These are phyloP conservation scores for Pichia sp. DNA, from an alignment of 1,139 yeast genomes.

Conservation along the genomic window DNA sequence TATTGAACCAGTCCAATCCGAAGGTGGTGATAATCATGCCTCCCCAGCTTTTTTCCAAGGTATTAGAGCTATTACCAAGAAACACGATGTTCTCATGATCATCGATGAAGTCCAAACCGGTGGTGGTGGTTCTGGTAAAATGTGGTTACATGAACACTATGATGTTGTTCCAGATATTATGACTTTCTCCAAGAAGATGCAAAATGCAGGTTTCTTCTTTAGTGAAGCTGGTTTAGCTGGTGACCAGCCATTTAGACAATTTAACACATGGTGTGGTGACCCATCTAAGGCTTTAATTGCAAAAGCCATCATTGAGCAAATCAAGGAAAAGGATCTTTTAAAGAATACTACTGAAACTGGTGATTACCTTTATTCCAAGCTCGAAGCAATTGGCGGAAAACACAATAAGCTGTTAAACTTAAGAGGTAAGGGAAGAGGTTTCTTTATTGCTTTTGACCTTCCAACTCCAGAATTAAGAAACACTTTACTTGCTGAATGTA, in stretches of 20 bases:
- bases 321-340: conserved; percentile 46
- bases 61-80: conserved; percentile 59
- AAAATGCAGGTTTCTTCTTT: conserved; percentile 74
- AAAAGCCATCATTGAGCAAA: conserved; percentile 56
- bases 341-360: conserved; percentile 52
- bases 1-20: conserved; percentile 77
- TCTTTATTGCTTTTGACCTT: conserved; percentile 73
- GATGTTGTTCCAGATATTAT: conserved; percentile 62
- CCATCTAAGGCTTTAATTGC: conserved; percentile 40
- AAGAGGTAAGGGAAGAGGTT: conserved; percentile 64
- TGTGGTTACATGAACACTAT: conserved; percentile 86
- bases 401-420: conserved; percentile 42
- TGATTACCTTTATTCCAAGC: conserved; percentile 46
- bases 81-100: conserved; percentile 61
- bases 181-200: conserved; percentile 72
- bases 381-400: conserved; percentile 39
- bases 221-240: conserved; percentile 64
- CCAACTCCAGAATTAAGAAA: conserved; percentile 44
- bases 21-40: conserved; percentile 85
- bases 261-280: conserved; percentile 84
- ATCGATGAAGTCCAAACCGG: conserved; percentile 86
- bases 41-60: conserved; percentile 71
- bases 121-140: conserved; percentile 74
- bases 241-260: conserved; percentile 63
- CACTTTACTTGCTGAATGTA: conserved; percentile 42